These are phyloP conservation scores for Aspergillus olivimuriae DNA, from an alignment of 495 filamentous ascomycete species.

Conservation along the genomic window DNA sequence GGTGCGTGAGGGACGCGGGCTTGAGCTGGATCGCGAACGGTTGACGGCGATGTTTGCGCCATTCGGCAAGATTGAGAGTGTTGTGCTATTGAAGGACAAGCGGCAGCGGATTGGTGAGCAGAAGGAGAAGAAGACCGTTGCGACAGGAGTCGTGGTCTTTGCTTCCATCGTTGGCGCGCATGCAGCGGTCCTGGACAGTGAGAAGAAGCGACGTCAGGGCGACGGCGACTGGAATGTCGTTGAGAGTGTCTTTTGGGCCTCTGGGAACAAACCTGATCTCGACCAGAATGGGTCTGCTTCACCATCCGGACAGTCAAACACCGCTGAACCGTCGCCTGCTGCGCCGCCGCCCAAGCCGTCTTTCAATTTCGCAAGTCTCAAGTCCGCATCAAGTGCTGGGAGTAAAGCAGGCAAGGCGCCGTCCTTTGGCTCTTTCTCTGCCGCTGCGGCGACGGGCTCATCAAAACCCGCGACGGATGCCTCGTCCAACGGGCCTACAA, in stretches of 20 bases:
- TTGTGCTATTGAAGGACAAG: conserved; percentile 50
- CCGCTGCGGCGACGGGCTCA: conserved; percentile 20
- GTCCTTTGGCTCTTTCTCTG: conserved; percentile 45
- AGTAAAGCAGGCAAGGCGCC: conserved; percentile 37
- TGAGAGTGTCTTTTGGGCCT: conserved; percentile 53
- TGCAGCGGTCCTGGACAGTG: conserved; percentile 50
- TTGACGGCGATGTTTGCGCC: conserved; percentile 40
- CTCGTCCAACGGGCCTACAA: conserved; percentile 22
- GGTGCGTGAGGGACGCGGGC: conserved; percentile 41
- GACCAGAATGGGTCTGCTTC: conserved; percentile 10
- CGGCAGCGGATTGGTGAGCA: conserved; percentile 42
- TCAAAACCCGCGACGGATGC: conserved; percentile 25
- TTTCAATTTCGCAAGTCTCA: conserved; percentile 34
- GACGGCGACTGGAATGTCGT: conserved; percentile 36
- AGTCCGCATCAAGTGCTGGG: conserved; percentile 12
- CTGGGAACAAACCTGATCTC: conserved; percentile 44
- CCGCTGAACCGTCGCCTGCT: not conserved
- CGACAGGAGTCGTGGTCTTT: conserved; percentile 51
- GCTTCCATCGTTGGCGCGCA: conserved; percentile 55
- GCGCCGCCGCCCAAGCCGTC: conserved; percentile 18
- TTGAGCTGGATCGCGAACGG: conserved; percentile 38
- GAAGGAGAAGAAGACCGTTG: conserved; percentile 48
- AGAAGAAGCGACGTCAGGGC: conserved; percentile 31
- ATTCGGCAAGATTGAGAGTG: conserved; percentile 52
- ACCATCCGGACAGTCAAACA: conserved; percentile 3